Evolutionary conservation across 129 eudicot genomes (phyloP), one percentile per base, ranked within the genome.

Genomic region (Smallanthus sonchifolius): DNA sequence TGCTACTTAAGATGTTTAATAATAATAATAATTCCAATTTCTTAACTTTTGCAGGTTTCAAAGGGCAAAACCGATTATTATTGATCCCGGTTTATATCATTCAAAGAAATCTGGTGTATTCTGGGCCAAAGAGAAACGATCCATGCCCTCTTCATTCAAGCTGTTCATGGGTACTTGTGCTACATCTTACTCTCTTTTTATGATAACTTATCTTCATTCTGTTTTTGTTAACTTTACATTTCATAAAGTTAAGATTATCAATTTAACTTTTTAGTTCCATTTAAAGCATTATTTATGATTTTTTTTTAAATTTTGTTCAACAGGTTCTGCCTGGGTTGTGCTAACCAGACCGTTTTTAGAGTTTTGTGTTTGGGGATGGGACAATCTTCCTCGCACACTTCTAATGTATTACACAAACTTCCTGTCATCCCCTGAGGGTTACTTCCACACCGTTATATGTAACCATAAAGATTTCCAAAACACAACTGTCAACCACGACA

Each of bases 81-180:
- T 94, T 38, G 99, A 94, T 81, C 96, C 99, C 10, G 99, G 96
- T 43, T 85, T 94, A 71, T 94, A 94, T 77, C 99, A 94, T 79
- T 64, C 84, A 40, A 91, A 85, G 76, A 94, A 88, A 91, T 94
- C 99, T 40, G 90, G 96, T 65, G 96, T 94, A 17, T 91, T 94
- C 80, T 91, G 89, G 89, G 99, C 99, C 69, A 94, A 91, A 84
- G 99, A 94, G 89, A 94, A 87, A 81, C 87, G 99, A 81, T 94
- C 97, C 34, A 36, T 91, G 83, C 99, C 99, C 72, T 85, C 93
- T 77, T 85, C 99, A 24, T 94, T 94, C 82, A 94, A 91, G 86
- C 69, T 94, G 68, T 94, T 91, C 75, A 86, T 83, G 70, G 99
- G 98, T 90, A 84, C 47, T 30, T 47, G 28, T 9, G 14, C 75